phyloP scores from a whole-genome alignment of 352 stramenopile genomes.

The Stramenopiles sp. region DNA sequence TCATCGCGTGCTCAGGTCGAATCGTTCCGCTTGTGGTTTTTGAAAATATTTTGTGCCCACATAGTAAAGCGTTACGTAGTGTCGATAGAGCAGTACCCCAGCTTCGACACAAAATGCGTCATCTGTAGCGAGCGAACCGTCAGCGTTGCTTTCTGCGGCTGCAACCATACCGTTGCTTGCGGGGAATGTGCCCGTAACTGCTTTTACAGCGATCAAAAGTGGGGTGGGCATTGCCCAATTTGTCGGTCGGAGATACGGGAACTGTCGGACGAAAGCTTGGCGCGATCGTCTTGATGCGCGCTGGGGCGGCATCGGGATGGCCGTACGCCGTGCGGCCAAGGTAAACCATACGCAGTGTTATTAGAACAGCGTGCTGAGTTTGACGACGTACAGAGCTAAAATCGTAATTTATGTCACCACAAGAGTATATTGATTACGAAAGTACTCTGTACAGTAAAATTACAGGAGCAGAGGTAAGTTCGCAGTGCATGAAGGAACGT shows the following conservation, averaged over 20 bases:
- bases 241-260: not conserved
- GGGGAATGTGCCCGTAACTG: not conserved
- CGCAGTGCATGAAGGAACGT: too few relatives aligned
- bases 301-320: too few relatives aligned
- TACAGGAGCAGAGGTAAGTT: too few relatives aligned
- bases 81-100: not conserved
- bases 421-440: too few relatives aligned
- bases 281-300: too few relatives aligned
- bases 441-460: too few relatives aligned
- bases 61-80: not conserved
- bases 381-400: too few relatives aligned
- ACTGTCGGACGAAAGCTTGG: conserved; percentile 9
- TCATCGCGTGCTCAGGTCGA: not conserved
- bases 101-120: not conserved
- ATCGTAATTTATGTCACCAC: too few relatives aligned
- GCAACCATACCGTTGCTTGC: not conserved
- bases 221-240: not conserved
- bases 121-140: not conserved
- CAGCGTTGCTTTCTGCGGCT: not conserved
- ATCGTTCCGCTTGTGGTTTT: not conserved
- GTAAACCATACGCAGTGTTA: too few relatives aligned
- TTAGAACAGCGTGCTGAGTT: too few relatives aligned
- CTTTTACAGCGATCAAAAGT: not conserved
- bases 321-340: too few relatives aligned
- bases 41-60: conserved; percentile 11